Base-by-base conservation (phyloP, 352 stramenopile genomes). In the Phytophthora boehmeriae region DNA sequence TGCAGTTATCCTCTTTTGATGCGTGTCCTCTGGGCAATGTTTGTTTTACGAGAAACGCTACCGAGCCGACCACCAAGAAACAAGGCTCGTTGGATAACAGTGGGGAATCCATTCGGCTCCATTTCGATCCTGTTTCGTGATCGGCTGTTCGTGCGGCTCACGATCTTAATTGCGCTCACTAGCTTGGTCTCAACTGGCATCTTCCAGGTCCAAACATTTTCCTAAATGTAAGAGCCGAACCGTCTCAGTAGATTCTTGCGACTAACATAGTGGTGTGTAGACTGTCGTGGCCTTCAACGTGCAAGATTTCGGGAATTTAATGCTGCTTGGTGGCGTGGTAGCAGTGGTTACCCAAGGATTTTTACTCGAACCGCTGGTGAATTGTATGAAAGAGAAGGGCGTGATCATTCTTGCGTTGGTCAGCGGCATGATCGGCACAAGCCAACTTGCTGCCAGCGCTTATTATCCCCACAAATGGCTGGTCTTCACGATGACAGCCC, bases 191-290 rank as follows among this genome's bases (percentile, higher is more conserved):
- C 57, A 28, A 85, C 68, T 14, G 83, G 83, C 6, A 71, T 80
- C 27, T 84, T 72, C 23, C 82, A 91, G 51, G 88, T 92, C 48
- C 78, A 77, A 14, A 73, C 80, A 35, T 94, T 90, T 53, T 94
- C 60, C 70, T 94, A 36, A 94, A 92, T 53, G 80, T 89, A 57
- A 63, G 69, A 59, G 6, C 25, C 25, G 25, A 6, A 30, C n/a
- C n/a, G n/a, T n/a, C n/a, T n/a, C n/a, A n/a, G n/a, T n/a, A n/a
- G n/a, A n/a, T n/a, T 30, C 25, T 30, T 30, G 25, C 6, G 14
- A 34, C 30, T 60, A 54, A 63, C 44, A 23, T 49, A 35, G 8
- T 59, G 16, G 2, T 44, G 25, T 39, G n/a, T 58, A 88, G 81
- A 91, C 73, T 11, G 70, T 86, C 11, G 68, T 93, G 30, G 76